Evolutionary conservation across 331 rosid species (phyloP), one percentile per base, ranked within the genome.

Genomic region (Dryas integrifolia): DNA sequence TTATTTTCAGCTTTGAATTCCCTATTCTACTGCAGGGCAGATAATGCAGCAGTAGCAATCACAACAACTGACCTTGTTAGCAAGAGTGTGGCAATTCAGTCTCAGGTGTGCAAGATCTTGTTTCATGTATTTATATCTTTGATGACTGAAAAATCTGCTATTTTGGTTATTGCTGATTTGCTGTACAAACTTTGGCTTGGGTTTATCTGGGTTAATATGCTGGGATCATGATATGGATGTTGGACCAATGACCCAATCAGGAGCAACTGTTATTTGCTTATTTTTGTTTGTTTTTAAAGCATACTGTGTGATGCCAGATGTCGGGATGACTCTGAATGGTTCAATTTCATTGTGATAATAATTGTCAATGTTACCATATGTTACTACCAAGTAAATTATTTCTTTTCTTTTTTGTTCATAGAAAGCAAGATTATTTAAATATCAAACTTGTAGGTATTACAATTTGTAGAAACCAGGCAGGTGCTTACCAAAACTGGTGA

Each of bases 51-150:
- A n/a, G 97, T 94, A 72, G 98, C 98, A 51, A 91, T 94, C 73
- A 94, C 97, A 21, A 94, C 98, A 1, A 94, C 97, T 2, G 98
- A 94, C 81, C 96, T 94, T 48, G 98, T 89, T 58, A 89, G 90
- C 88, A 94, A 94, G 91, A 94, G 97, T 48, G 89, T 94, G 81
- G 97, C 98, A 70, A 81, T 94, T 48, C 96, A 91, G 79, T 84
- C 90, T 53, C 78, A 84, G 92, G 98, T 94, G 75, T 71, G 79
- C 45, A 58, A 18, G 38, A 69, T 58, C 72, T 45, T 60, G 56
- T 57, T 59, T 77, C 69, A 56, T 11, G 11, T 57, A 18, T 46
- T 21, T 62, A 6, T 40, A 24, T 58, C 45, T 5, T 1, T n/a
- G 13, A 4, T 58, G 66, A 1, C 15, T 8, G 49, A 40, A 16